Base-by-base conservation (phyloP, 495 filamentous ascomycete species). In the Hypoxylon perforatum region DNA sequence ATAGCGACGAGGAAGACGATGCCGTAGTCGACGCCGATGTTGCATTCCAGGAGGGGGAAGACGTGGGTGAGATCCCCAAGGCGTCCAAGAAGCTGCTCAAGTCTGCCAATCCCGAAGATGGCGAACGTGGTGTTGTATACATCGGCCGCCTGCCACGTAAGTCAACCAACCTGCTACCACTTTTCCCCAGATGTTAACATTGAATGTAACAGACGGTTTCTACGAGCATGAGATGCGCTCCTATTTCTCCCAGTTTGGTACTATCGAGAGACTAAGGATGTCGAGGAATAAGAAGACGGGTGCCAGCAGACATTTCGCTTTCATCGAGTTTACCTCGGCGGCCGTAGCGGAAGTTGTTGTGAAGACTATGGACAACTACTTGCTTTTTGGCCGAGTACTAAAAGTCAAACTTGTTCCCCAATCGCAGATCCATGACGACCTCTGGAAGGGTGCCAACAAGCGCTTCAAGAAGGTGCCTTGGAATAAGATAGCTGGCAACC, bases 191-290 rank as follows among this genome's bases (percentile, higher is more conserved):
- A 12, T 19, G 21, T 60, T 67, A 42, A 74, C 52, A 4, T 35
- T 44, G 22, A 35, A 18, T 5, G 42, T 48, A 17, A 57, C 18
- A 70, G 67, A 87, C 65, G 95, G 96, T 77, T 98, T 99, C 85
- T 97, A 93, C 83, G 96, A 98, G 79, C 86, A 92, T 73, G 90
- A 98, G 78, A 97, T 99, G 91, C 87, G 87, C 50, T 83, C 86
- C 45, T 99, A 98, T 82, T 97, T 98, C 73, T 84, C 87, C n/a
- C 95, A 98, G 77, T 99, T 99, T 73, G 96, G 95, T 73, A 81
- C 86, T 2, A 92, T 99, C 68, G 86, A 81, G 49, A 86, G 86
- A 50, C 85, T 99, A 28, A 63, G 94, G 64, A 86, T 99, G 35
- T 95, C 93, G 3, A 91, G 96, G 60, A 97, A 96, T 84, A 88